A percentile compares a stretch with the other conserved stretches of the same genome.
These are phyloP conservation scores for Lasiosphaeria hispida DNA, from an alignment of 495 filamentous ascomycete genomes.

Conservation along the genomic window DNA sequence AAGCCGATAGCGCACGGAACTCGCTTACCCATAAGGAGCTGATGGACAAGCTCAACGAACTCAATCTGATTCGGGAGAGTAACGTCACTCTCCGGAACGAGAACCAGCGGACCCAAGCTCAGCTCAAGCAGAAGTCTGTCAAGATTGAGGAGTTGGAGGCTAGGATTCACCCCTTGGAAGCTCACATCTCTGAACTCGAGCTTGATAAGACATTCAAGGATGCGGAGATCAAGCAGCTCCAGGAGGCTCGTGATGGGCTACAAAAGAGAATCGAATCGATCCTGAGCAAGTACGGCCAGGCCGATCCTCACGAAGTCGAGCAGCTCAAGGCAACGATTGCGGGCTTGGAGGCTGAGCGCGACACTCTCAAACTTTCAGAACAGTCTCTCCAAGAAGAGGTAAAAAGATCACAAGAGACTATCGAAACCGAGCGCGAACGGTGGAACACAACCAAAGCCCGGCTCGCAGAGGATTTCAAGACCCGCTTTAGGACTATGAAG, in stretches of 20 bases:
- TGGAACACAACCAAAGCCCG: conserved; percentile 43
- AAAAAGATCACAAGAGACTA: conserved; percentile 38
- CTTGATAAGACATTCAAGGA: conserved; percentile 74
- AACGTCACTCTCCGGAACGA: conserved; percentile 84
- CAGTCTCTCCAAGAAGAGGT: conserved; percentile 57
- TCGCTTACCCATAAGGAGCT: conserved; percentile 79
- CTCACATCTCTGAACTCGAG: conserved; percentile 74
- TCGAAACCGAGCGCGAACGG: conserved; percentile 43
- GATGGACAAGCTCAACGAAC: conserved; percentile 88
- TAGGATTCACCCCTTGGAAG: conserved; percentile 79
- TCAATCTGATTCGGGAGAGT: conserved; percentile 93
- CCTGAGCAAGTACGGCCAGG: conserved; percentile 89
- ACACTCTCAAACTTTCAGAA: conserved; percentile 59
- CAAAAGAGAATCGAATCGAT: conserved; percentile 92
- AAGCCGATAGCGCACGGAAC: conserved; percentile 66
- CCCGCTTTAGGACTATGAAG: conserved; percentile 37
- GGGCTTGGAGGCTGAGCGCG: conserved; percentile 66
- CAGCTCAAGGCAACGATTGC: conserved; percentile 66
- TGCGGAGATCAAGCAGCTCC: conserved; percentile 78
- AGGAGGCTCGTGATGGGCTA: conserved; percentile 86
- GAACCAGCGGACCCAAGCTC: conserved; percentile 69
- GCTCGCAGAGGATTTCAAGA: conserved; percentile 49
- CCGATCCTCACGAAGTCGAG: conserved; percentile 89
- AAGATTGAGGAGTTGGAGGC: conserved; percentile 70
- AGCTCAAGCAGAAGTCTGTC: conserved; percentile 68